These are phyloP conservation scores for Diaporthe caulivora DNA, from an alignment of 2,329 filamentous ascomycete genomes.

Conservation along the genomic window DNA sequence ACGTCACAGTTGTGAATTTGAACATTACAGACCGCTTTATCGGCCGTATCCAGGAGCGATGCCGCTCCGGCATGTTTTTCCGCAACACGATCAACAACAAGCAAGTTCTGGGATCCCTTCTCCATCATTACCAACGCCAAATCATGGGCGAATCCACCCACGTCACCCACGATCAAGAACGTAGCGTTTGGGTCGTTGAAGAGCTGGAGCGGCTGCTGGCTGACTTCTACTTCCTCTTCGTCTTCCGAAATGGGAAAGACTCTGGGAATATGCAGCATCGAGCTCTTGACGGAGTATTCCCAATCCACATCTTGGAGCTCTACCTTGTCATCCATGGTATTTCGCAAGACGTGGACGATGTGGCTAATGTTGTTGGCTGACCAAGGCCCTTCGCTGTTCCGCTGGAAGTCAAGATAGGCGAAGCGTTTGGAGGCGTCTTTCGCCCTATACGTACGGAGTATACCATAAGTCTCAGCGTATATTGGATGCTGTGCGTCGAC, in stretches of 20 bases:
- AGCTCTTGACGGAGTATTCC: conserved; percentile 43
- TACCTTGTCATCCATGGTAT: conserved; percentile 37
- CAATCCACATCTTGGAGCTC: conserved; percentile 35
- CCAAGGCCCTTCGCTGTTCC: conserved; percentile 31
- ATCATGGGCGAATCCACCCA: conserved; percentile 48
- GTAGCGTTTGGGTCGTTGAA: conserved; percentile 40
- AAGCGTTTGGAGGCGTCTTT: conserved; percentile 40
- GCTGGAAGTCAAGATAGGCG: conserved; percentile 41
- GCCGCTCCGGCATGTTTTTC: background rate
- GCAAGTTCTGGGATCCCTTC: conserved; percentile 42
- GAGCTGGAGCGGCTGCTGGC: background rate
- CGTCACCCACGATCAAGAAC: conserved; percentile 50
- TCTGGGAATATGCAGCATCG: conserved; percentile 29
- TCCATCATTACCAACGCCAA: conserved; percentile 46
- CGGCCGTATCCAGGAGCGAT: conserved; percentile 40
- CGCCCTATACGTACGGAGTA: conserved; percentile 38
- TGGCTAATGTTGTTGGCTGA: conserved; percentile 36
- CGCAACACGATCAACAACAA: conserved; percentile 40
- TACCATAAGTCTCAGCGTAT: conserved; percentile 30
- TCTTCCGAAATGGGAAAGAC: conserved; percentile 42
- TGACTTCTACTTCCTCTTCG: background rate
- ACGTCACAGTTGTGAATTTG: conserved; percentile 46
- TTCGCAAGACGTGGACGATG: conserved; percentile 38
- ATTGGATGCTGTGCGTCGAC: conserved; percentile 19
- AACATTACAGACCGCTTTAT: conserved; percentile 40